These are phyloP conservation scores for Hortaea werneckii DNA, from an alignment of 2,329 filamentous ascomycete species.

Conservation along the genomic window DNA sequence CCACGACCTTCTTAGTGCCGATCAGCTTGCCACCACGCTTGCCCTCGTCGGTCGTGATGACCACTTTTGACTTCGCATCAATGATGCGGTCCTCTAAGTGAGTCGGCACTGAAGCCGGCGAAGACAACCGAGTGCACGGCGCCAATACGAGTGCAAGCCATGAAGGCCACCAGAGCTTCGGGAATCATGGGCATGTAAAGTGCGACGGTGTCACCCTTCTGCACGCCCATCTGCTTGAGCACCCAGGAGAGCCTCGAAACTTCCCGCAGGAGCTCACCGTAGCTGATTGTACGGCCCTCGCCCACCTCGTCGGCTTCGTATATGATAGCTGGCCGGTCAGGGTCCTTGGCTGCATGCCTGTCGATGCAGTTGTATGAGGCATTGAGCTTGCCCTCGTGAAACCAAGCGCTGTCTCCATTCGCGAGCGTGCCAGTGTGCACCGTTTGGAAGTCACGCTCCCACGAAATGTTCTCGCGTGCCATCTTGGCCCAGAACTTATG, in stretches of 20 bases:
- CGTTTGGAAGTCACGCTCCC: conserved; percentile 86
- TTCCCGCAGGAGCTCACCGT: conserved; percentile 83
- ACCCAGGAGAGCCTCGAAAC: conserved; percentile 81
- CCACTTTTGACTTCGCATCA: conserved; percentile 80
- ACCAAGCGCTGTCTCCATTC: conserved; percentile 86
- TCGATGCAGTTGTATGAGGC: conserved; percentile 97
- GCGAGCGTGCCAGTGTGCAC: conserved; percentile 66
- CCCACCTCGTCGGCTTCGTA: conserved; percentile 91
- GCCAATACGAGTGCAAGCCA: conserved; percentile 85
- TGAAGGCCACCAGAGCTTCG: conserved; percentile 80
- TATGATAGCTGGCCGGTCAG: conserved; percentile 89
- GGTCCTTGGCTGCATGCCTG: conserved; percentile 89
- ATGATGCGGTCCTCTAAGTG: conserved; percentile 88
- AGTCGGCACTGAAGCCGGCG: conserved; percentile 93
- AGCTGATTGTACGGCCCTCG: conserved; percentile 83
- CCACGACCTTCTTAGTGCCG: conserved; percentile 97
- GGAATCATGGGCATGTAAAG: conserved; percentile 99
- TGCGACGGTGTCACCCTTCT: conserved; percentile 93
- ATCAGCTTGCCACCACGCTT: conserved; percentile 97
- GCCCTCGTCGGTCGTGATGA: conserved; percentile 96
- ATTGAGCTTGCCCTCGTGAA: conserved; percentile 85
- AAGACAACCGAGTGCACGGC: conserved; percentile 97
- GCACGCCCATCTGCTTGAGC: conserved; percentile 88
- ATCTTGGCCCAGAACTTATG: conserved; percentile 80
- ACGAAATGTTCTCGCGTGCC: conserved; percentile 81